These are phyloP conservation scores for Jaltomata sinuosa DNA, from an alignment of 257 asterid species.

Conservation along the genomic window DNA sequence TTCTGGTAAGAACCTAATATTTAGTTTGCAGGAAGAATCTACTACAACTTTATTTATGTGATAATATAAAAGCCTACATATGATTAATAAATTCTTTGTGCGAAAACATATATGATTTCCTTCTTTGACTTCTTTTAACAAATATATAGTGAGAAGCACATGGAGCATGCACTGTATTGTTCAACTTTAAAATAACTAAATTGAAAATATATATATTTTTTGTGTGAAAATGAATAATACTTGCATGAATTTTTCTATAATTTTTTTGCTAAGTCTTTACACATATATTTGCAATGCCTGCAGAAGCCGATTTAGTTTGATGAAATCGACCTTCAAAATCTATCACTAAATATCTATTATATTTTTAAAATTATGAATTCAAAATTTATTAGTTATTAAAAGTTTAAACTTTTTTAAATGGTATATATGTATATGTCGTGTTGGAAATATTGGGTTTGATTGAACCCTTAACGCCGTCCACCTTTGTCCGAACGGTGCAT, in stretches of 20 bases:
- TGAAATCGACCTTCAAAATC: no score
- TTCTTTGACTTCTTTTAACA: neutral
- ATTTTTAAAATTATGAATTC: no score
- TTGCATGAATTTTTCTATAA: neutral
- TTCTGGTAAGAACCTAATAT: no score
- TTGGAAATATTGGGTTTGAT: no score
- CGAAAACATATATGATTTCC: neutral
- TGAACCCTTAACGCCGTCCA: no score
- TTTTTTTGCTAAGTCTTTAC: no score
- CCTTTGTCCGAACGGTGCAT: no score
- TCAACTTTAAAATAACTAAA: neutral
- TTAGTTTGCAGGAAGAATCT: neutral
- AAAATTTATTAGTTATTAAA: no score
- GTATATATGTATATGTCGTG: no score
- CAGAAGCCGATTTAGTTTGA: neutral
- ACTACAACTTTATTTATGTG: neutral
- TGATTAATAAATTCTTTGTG: neutral
- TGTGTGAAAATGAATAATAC: neutral
- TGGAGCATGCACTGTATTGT: neutral
- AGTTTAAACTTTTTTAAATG: neutral
- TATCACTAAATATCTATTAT: no score
- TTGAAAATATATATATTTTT: neutral
- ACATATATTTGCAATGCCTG: neutral
- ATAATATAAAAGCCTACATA: neutral
- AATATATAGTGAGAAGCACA: neutral